These are phyloP conservation scores for Seiridium cupressi DNA, from an alignment of 2,329 filamentous ascomycete genomes.

Conservation along the genomic window DNA sequence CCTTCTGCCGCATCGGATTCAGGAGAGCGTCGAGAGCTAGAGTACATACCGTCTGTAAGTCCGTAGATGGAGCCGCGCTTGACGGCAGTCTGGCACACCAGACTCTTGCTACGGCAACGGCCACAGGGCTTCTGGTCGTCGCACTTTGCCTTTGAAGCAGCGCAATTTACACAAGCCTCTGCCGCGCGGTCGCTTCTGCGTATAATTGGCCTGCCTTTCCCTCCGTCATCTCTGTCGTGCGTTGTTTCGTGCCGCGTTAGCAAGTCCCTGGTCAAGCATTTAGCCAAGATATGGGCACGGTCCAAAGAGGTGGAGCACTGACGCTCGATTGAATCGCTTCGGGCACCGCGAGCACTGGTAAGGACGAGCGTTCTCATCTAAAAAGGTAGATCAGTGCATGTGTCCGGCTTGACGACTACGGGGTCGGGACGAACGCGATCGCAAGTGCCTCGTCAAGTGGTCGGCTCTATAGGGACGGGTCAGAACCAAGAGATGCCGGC, in stretches of 20 bases:
- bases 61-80: conserved; percentile 15
- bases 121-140: conserved; percentile 27
- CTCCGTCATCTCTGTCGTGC: conserved; percentile 24
- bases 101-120: conserved; percentile 21
- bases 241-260: conserved; percentile 27
- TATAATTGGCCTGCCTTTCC: conserved; percentile 21
- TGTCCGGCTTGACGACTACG: background rate
- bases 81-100: conserved; percentile 19
- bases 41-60: conserved; percentile 15
- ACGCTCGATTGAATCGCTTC: conserved; percentile 28
- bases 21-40: background rate
- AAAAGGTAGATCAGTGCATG: background rate
- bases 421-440: conserved; percentile 18
- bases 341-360: conserved; percentile 26
- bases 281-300: background rate
- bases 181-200: conserved; percentile 24
- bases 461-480: conserved; percentile 16
- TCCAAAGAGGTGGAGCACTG: conserved; percentile 6
- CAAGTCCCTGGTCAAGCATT: conserved; percentile 17
- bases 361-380: conserved; percentile 25
- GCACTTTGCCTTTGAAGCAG: conserved; percentile 26
- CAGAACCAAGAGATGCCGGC: no score
- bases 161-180: conserved; percentile 24
- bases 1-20: background rate
- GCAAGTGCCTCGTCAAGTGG: conserved; percentile 25